phyloP scores from a whole-genome alignment of 2,329 filamentous ascomycete species.

The Fusarium brevicatenulatum region DNA sequence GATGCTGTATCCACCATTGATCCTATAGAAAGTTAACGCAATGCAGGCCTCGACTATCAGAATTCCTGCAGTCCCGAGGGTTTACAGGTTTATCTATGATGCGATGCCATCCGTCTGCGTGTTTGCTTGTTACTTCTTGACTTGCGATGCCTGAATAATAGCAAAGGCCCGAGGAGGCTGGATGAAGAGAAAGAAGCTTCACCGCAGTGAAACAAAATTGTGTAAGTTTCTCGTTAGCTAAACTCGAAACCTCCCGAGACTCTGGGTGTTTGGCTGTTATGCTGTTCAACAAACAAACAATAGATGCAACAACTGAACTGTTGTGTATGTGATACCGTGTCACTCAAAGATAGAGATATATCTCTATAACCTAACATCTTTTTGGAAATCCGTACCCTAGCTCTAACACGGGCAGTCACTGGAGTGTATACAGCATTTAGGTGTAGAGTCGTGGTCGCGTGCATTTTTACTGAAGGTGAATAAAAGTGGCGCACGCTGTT shows the following conservation, averaged over 20 bases:
- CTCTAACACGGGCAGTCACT: no score
- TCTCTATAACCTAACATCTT: neutral
- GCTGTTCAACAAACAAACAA: neutral
- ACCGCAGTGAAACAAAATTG: neutral
- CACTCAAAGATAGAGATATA: neutral
- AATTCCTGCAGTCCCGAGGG: neutral
- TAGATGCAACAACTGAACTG: neutral
- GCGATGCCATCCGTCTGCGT: neutral
- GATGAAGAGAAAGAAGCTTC: neutral
- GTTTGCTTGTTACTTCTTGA: neutral
- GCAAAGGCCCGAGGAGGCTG: no score
- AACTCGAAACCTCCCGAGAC: neutral
- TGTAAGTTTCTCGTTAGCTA: neutral
- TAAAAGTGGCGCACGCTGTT: conserved; percentile 10
- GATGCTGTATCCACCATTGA: neutral
- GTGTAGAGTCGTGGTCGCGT: neutral
- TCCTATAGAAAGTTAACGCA: neutral
- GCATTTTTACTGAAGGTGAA: neutral
- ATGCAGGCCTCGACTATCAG: neutral
- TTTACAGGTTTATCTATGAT: neutral
- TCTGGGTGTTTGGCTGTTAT: neutral
- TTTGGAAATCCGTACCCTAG: neutral
- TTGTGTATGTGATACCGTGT: neutral
- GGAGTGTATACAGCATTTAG: neutral
- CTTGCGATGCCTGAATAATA: neutral